Evolutionary conservation across 352 stramenopile genomes (phyloP), one percentile per base, ranked within the genome.

Genomic region (Pythium chondricola): DNA sequence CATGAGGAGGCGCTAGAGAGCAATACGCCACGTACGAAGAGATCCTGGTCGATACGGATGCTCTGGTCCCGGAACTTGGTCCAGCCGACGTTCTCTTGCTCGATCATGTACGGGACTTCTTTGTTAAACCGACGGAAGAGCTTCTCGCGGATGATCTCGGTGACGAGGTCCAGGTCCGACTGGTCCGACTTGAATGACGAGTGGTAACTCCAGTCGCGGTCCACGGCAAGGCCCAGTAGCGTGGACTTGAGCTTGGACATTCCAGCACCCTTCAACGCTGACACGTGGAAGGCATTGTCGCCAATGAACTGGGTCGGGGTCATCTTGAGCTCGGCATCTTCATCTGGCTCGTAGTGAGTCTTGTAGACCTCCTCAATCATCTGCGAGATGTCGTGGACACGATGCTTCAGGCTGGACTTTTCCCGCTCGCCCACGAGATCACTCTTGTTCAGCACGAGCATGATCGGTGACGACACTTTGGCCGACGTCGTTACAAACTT

Each of bases 371-470:
- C 73, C 37, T 83, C 63, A 47, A 93, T 82, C 77, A 93, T 90
- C 50, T 90, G 65, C 14, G 79, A 86, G 10, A 93, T 56, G 26
- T 88, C 79, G 50, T 77, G 71, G 39, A 91, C 75, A 44, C 84
- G 84, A 20, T 77, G 65, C 6, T 71, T 61, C 18, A 90, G 35
- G 41, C 81, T 88, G 18, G 55, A 39, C 47, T 75, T 67, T 36
- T 88, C 76, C 10, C 61, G 70, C 9, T 68, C 43, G 20, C 60
- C 67, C 18, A 87, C 73, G 17, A 92, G 66, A 22, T 91, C 74
- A 46, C 59, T 78, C 69, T 93, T 93, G 65, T 93, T 93, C 74
- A 93, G 83, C 33, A 93, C 76, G 30, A 93, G 75, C 74, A 90
- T 86, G 14, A 85, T 84, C 16, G 82, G 82, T 16, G 79, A 86